phyloP scores from a whole-genome alignment of 1,284 basidiomycete genomes.

The Cystobasidium sp. region DNA sequence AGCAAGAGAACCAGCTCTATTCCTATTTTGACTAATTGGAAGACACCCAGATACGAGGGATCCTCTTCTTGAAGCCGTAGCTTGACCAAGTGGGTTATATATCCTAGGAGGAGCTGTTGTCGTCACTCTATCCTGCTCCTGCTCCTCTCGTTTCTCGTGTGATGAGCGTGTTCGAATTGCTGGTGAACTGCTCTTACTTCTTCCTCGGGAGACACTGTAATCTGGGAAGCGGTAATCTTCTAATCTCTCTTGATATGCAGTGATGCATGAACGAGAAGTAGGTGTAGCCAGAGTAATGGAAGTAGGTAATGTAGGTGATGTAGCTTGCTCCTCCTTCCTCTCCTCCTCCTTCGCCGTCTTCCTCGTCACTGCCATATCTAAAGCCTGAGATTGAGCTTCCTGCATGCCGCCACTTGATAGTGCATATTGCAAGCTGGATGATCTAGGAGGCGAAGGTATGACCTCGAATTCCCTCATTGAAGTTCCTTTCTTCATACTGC shows the following conservation, averaged over 20 bases:
- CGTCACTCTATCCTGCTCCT: background rate
- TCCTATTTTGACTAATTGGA: background rate
- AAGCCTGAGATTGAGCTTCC: constrained; percentile 8
- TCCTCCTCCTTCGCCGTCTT: no score
- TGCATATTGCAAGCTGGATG: background rate
- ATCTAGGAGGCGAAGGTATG: constrained; percentile 13
- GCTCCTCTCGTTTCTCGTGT: background rate
- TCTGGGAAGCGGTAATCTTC: constrained; percentile 1
- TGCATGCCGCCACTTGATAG: background rate
- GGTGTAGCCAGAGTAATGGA: background rate
- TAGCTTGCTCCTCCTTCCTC: background rate
- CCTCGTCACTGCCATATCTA: background rate
- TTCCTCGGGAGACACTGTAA: background rate
- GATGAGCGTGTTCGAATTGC: background rate
- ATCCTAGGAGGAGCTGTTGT: background rate
- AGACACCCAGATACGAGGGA: constrained; percentile 15
- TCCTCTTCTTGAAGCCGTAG: constrained; percentile 19
- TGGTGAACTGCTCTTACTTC: background rate
- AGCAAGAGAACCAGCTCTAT: constrained; percentile 11
- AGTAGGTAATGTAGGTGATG: constrained; percentile 2
- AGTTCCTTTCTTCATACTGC: background rate
- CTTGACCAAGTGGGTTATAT: constrained; percentile 9
- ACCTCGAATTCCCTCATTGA: background rate
- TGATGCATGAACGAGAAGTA: no score
- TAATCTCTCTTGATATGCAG: background rate